Evolutionary conservation across 2,329 filamentous ascomycete genomes (phyloP), one percentile per base, ranked within the genome.

Genomic region (Pseudogymnoascus sp.): DNA sequence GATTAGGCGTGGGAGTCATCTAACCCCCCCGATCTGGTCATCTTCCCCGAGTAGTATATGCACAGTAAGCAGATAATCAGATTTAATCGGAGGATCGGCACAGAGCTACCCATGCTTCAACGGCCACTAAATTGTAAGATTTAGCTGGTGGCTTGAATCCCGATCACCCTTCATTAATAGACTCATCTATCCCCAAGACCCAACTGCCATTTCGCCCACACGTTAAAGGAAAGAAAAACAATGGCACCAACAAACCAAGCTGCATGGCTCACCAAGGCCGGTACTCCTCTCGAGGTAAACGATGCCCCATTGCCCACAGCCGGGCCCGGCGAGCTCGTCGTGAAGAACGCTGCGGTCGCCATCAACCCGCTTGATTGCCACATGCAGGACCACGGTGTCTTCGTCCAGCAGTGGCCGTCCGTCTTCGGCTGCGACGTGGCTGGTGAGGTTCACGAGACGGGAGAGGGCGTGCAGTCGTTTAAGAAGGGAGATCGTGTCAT

Each of bases 331-430:
- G 70, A 79, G 61, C 70, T 80, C 19, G 69, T 77, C 7, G 69
- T 80, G 64, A 74, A 73, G 38, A 76, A 76, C 61, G 61, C 64
- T 35, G 75, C 75, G 7, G 66, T 78, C 4, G 77, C 75, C 5
- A 72, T 80, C 42, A 79, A 79, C 64, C 75, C 75, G 1, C 71
- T 78, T 17, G 78, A 80, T 64, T 72, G 59, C 5, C 63, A 23
- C 60, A 59, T 7, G 63, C 65, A 19, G 63, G 42, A 65, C 15
- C 62, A 15, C 11, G 62, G 50, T 2, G 59, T 65, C 10, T 17
- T 53, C n/a, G 40, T 69, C 35, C 62, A 56, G 1, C 66, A 67
- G 2, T 65, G 64, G 26, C 63, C 31, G 60, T 62, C 40, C 46
- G 56, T 64, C 11, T 31, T 26, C 13, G 35, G 35, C n/a, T 40